Evolutionary conservation across 1,139 yeast genomes (phyloP).

Genomic region (Hyphopichia buzzinii): DNA sequence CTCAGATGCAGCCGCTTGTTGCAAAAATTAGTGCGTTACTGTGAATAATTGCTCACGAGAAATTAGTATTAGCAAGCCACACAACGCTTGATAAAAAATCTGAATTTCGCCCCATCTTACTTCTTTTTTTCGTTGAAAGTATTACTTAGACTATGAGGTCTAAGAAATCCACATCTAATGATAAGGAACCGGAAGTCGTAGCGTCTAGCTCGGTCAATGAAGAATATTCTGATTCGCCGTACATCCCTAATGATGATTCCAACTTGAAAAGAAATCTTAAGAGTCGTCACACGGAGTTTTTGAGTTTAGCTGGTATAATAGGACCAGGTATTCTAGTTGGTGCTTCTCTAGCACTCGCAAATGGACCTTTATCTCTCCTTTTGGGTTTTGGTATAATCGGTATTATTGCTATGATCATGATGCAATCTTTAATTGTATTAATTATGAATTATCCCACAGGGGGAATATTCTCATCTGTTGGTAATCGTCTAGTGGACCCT

Average conservation of each 20-base stretch:
- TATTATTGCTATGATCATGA: constrained; percentile 54
- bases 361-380: constrained; percentile 47
- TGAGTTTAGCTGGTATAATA: constrained; percentile 55
- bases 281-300: constrained; percentile 43
- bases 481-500: constrained; percentile 51
- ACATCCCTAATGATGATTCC: constrained; percentile 3
- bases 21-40: too few relatives aligned
- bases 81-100: too few relatives aligned
- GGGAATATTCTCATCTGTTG: constrained; percentile 54
- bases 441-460: constrained; percentile 53
- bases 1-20: too few relatives aligned
- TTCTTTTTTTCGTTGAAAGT: too few relatives aligned
- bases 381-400: constrained; percentile 52
- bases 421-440: constrained; percentile 58
- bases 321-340: constrained; percentile 55
- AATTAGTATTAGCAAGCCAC: too few relatives aligned
- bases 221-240: neutral
- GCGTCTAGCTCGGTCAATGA: neutral
- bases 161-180: too few relatives aligned
- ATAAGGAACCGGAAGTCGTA: neutral
- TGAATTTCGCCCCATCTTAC: too few relatives aligned
- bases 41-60: too few relatives aligned
- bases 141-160: too few relatives aligned
- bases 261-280: constrained; percentile 35
- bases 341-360: constrained; percentile 42